Percentiles rank a stretch among this genome's conserved stretches.
These are phyloP conservation scores for Furculomyces boomerangus DNA, from an alignment of 371 early-diverging fungal species.

Conservation along the genomic window DNA sequence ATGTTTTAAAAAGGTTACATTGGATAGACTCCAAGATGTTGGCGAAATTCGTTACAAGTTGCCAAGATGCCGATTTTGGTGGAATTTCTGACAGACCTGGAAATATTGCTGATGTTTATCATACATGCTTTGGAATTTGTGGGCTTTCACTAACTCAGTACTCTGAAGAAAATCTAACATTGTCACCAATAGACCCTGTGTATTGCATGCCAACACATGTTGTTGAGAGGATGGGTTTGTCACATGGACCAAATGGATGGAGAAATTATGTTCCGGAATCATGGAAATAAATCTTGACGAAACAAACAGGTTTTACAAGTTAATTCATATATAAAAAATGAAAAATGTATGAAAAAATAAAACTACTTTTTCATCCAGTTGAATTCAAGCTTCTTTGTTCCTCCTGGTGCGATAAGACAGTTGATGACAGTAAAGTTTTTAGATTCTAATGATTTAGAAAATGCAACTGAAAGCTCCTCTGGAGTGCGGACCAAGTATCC, in stretches of 20 bases:
- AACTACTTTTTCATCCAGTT: conserved; percentile 3
- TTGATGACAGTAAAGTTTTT: conserved; percentile 22
- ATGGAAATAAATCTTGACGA: conserved; percentile 4
- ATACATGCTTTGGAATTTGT: conserved; percentile 89
- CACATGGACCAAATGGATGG: conserved; percentile 6
- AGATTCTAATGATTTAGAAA: conserved; percentile 26
- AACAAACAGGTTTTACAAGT: no score
- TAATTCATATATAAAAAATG: no score
- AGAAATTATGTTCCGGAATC: conserved; percentile 2
- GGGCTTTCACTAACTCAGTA: conserved; percentile 77
- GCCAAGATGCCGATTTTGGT: conserved; percentile 81
- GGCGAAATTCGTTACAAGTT: conserved; percentile 55
- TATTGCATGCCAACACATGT: conserved; percentile 79
- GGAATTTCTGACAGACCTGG: conserved; percentile 94
- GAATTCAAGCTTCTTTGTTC: conserved; percentile 17
- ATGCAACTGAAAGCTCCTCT: conserved; percentile 31
- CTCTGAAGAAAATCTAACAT: conserved; percentile 17
- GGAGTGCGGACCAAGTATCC: conserved; percentile 44
- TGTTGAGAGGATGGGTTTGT: conserved; percentile 38
- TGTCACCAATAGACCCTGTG: conserved; percentile 54
- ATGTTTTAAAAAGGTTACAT: conserved; percentile 61
- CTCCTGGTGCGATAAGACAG: conserved; percentile 22
- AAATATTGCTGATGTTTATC: conserved; percentile 89
- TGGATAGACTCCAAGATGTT: conserved; percentile 78
- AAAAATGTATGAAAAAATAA: no score